Evolutionary conservation across 208 protist species (phyloP), one percentile per base, ranked within the genome.

Genomic region (Wallacemonas sp.): DNA sequence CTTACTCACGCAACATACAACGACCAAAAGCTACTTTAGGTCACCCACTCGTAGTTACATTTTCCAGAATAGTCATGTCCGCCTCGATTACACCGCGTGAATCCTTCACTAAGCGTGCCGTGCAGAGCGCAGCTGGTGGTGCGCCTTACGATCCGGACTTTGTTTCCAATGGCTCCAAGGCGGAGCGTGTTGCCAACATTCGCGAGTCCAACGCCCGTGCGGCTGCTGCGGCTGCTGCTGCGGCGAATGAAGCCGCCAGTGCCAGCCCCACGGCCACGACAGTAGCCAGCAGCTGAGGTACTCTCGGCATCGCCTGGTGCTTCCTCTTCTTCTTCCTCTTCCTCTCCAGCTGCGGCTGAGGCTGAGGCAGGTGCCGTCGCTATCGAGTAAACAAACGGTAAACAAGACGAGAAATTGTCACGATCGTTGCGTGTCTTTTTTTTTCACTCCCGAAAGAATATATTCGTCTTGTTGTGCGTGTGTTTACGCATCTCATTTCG

Each of bases 141-240:
- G 52, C 52, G n/a, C 12, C 52, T 2, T 58, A 58, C 52, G 29
- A 58, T 21, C 52, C 52, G 4, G 52, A 34, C 32, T 58, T 43
- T 21, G 30, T 58, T 9, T 12, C 52, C 11, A 38, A 58, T 6
- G 52, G 52, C 26, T 30, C 52, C 52, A 58, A 38, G 52, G 52
- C 9, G 32, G 52, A 58, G 52, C 52, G 29, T 6, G n/a, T 58
- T 12, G 52, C 52, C 4, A 41, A 41, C 52, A 58, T 58, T 33
- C 52, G 52, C 32, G 52, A 12, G 2, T 11, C 38, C 30, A 58
- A 58, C 52, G 52, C 52, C 24, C 34, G 38, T n/a, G n/a, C n/a
- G 44, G 19, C 44, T 5, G 44, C 44, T 26, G 44, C 44, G 36
- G n/a, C n/a, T n/a, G n/a, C n/a, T n/a, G n/a, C n/a, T n/a, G 14